Percentiles rank a stretch among this genome's conserved stretches.
Conservation (phyloP, 2,329 filamentous ascomycete genomes). For the Beauveria asiatica region DNA sequence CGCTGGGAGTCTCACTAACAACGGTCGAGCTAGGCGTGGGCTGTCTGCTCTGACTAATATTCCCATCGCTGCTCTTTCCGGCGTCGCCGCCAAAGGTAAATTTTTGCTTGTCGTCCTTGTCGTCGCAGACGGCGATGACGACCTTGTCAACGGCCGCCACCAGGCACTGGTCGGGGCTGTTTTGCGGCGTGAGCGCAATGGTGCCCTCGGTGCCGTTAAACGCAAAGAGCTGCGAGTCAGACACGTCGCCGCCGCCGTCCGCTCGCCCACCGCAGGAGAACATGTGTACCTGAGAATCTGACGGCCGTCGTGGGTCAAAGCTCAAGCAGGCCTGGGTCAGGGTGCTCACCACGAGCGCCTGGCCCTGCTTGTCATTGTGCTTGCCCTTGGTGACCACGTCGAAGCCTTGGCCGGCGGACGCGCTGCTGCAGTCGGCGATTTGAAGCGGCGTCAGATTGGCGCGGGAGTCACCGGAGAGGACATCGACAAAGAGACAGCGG, state of each 20-base stretch:
- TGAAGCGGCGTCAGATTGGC: conserved; percentile 40
- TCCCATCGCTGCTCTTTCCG: neutral
- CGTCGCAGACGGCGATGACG: conserved; percentile 34
- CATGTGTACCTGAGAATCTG: conserved; percentile 44
- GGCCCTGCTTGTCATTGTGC: conserved; percentile 39
- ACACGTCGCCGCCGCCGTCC: conserved; percentile 42
- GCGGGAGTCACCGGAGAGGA: conserved; percentile 38
- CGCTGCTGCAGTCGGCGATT: conserved; percentile 33
- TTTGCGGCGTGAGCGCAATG: conserved; percentile 36
- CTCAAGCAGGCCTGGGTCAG: conserved; percentile 51
- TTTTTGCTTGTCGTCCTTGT: conserved; percentile 31
- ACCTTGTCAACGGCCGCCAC: conserved; percentile 34
- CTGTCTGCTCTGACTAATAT: neutral
- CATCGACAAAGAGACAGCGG: conserved; percentile 37
- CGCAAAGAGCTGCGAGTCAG: conserved; percentile 43
- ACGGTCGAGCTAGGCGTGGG: neutral
- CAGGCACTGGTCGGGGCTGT: conserved; percentile 32
- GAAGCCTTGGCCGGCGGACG: conserved; percentile 32
- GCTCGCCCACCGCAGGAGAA: conserved; percentile 52
- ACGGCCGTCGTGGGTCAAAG: conserved; percentile 43
- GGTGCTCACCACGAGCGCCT: conserved; percentile 46
- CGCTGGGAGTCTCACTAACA: neutral
- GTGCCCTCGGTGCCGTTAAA: conserved; percentile 35
- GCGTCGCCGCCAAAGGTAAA: conserved; percentile 26
- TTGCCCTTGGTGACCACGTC: conserved; percentile 40